A percentile compares a stretch with the other conserved stretches of the same genome.
Conservation (phyloP, 306 rosid species). For the Dryas alaskensis region DNA sequence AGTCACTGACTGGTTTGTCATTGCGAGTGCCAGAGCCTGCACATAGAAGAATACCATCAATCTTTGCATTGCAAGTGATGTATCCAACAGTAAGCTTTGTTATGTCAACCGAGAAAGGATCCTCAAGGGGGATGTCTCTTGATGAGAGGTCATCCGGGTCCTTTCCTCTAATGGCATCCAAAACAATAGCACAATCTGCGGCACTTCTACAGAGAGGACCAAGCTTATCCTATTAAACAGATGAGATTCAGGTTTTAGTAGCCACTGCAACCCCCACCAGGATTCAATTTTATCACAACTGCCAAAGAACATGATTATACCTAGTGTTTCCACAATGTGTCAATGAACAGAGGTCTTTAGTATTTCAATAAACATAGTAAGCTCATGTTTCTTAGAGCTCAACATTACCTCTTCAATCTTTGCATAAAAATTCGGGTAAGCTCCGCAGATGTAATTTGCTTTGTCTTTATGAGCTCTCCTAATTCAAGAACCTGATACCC, state of each 20-base stretch:
- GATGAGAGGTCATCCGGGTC: conserved; percentile 68
- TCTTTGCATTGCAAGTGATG: neutral
- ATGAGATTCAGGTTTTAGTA: conserved; percentile 22
- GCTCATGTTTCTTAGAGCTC: conserved; percentile 12
- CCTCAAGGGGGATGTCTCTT: conserved; percentile 46
- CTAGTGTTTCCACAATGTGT: conserved; percentile 32
- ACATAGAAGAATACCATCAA: neutral
- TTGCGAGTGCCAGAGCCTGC: conserved; percentile 65
- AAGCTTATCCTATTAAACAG: conserved; percentile 60
- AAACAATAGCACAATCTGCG: conserved; percentile 59
- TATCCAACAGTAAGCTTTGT: conserved; percentile 55
- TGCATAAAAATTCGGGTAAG: conserved; percentile 57
- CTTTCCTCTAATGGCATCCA: conserved; percentile 65
- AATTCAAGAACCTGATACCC: conserved; percentile 63
- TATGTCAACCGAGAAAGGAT: conserved; percentile 64
- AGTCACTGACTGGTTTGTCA: conserved; percentile 70
- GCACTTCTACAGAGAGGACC: conserved; percentile 80
- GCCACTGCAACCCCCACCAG: neutral
- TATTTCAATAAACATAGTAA: neutral
- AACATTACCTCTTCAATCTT: conserved; percentile 60
- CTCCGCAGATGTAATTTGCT: conserved; percentile 69
- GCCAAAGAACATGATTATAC: conserved; percentile 49
- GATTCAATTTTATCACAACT: conserved; percentile 20
- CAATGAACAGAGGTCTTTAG: conserved; percentile 9
- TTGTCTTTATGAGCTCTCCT: conserved; percentile 61